Evolutionary conservation across 1,284 basidiomycete species (phyloP), one percentile per base, ranked within the genome.

Genomic region (Puccinia sorghi): DNA sequence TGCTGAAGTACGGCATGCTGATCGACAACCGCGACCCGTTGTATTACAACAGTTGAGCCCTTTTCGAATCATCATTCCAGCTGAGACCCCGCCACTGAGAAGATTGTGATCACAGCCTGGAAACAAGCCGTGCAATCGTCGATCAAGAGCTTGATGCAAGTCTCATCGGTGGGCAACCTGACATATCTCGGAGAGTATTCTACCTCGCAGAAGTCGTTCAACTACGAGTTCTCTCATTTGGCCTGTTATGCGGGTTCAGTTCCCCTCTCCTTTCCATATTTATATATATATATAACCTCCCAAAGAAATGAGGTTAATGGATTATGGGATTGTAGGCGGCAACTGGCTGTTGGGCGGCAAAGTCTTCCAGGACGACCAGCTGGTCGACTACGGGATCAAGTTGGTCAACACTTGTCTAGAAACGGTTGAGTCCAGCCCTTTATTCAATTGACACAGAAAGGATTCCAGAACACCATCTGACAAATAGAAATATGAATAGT

Each of bases 1-100:
- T 79, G 12, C 56, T 79, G 46, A 79, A 79, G 67, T 79, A 79
- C 48, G 52, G 67, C 6, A 71, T 79, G 56, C 59, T 79, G 12
- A 79, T 71, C 50, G 52, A 63, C 46, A 63, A 72, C 20, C 37
- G n/a, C 15, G 76, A 79, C 32, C 17, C 57, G n/a, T 57, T 57
- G 17, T 79, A 71, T 50, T 61, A 70, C 17, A 37, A 71, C n/a
- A 59, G 76, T 79, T 43, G 22, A 25, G 13, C 15, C 17, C 3
- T 48, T 77, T 57, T n/a, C 12, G 20, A 17, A 20, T 57, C 17
- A 57, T 27, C 11, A 69, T 27, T 20, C 11, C 25, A 8, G 12
- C 22, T 52, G 25, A 54, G 32, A 52, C 2, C 17, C 43, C 12
- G 22, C 25, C 0, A 27, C 32, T 57, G 56, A n/a, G 41, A 66